Evolutionary conservation across 1,284 basidiomycete species (phyloP).

Genomic region (Ustanciosporium gigantosporum): DNA sequence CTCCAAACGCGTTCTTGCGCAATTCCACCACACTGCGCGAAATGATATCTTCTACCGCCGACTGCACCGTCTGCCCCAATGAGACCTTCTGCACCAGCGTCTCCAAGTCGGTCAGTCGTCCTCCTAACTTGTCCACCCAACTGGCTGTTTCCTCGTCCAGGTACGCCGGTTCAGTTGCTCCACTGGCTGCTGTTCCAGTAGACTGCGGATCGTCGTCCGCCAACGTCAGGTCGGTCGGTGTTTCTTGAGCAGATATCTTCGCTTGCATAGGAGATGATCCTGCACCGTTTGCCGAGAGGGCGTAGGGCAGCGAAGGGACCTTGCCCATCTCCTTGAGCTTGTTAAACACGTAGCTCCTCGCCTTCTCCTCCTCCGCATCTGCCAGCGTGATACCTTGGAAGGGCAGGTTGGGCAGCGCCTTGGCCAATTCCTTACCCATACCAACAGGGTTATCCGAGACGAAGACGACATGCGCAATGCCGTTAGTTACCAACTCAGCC

Average conservation of each 20-base stretch:
- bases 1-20: constrained; percentile 88
- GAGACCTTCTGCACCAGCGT: constrained; percentile 50
- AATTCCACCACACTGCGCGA: constrained; percentile 77
- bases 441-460: constrained; percentile 88
- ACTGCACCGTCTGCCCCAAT: constrained; percentile 44
- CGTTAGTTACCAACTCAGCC: constrained; percentile 64
- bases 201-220: neutral
- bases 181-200: neutral
- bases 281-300: neutral
- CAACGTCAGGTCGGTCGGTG: neutral
- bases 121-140: constrained; percentile 55
- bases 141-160: constrained; percentile 40
- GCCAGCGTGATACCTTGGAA: constrained; percentile 65
- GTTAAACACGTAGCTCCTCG: constrained; percentile 78
- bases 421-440: constrained; percentile 74
- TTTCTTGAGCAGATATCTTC: neutral
- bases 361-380: constrained; percentile 81
- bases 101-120: constrained; percentile 54
- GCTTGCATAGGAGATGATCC: neutral
- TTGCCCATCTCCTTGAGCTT: constrained; percentile 71
- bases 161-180: constrained; percentile 1
- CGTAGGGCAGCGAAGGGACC: constrained; percentile 9
- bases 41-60: constrained; percentile 64
- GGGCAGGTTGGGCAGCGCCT: constrained; percentile 84
- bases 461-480: constrained; percentile 89